A percentile compares a stretch with the other conserved stretches of the same genome.
Conservation (phyloP, 179 eudicot species). For the Spinacia oleracea region DNA sequence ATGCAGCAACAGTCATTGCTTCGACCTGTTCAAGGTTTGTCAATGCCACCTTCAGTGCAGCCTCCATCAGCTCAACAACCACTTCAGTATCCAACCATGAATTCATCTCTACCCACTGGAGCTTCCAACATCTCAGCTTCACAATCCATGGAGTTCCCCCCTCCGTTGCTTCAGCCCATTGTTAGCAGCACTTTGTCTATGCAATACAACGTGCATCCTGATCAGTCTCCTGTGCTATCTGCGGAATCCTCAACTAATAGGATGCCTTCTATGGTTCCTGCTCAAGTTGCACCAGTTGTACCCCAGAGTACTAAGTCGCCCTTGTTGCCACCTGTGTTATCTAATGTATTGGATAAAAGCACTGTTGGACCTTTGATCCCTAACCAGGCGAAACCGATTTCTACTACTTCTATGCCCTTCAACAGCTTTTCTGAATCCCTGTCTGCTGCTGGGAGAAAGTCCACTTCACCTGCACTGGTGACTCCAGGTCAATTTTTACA, state of each 20-base stretch:
- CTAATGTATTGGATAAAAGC: slow-evolving; percentile 37
- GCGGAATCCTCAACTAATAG: slow-evolving; percentile 29
- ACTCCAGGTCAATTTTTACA: slow-evolving; percentile 61
- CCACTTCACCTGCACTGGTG: slow-evolving; percentile 44
- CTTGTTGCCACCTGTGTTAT: slow-evolving; percentile 32
- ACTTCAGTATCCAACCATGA: slow-evolving; percentile 29
- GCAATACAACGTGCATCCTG: slow-evolving; percentile 36
- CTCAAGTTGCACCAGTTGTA: slow-evolving; percentile 34
- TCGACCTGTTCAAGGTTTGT: slow-evolving; percentile 38
- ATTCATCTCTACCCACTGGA: slow-evolving; percentile 35
- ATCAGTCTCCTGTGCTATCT: slow-evolving; percentile 31
- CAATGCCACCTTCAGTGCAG: slow-evolving; percentile 36
- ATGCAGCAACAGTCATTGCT: slow-evolving; percentile 42
- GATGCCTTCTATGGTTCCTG: slow-evolving; percentile 34
- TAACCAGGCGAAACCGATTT: slow-evolving; percentile 34
- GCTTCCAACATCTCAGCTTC: slow-evolving; percentile 29
- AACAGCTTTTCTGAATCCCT: slow-evolving; percentile 38
- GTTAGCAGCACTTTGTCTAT: slow-evolving; percentile 30
- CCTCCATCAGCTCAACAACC: slow-evolving; percentile 37
- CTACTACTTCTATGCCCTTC: slow-evolving; percentile 33
- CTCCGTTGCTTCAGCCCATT: slow-evolving; percentile 40
- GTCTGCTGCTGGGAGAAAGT: slow-evolving; percentile 34
- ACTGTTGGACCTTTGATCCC: slow-evolving; percentile 30
- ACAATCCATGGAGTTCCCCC: slow-evolving; percentile 38
- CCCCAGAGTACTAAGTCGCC: slow-evolving; percentile 33